phyloP scores from a whole-genome alignment of 148 eudicot species.

The Spergularia bocconei region DNA sequence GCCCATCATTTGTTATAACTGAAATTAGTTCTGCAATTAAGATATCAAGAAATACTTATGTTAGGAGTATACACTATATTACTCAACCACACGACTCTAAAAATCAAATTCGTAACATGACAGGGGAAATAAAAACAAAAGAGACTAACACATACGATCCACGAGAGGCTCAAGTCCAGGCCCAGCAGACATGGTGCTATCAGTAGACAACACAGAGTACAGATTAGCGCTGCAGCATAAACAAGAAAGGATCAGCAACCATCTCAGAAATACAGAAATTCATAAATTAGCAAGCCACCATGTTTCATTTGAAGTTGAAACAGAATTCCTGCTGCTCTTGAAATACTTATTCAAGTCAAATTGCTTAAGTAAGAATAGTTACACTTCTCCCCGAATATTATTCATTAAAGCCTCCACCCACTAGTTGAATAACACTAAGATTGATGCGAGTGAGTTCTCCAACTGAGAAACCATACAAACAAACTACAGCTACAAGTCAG shows the following conservation, averaged over 20 bases:
- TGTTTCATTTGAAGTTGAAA: no score
- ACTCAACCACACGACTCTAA: not conserved
- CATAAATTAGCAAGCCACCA: no score
- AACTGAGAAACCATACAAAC: no score
- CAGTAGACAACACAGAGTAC: slow-evolving; percentile 17
- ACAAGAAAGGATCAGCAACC: slow-evolving; percentile 10
- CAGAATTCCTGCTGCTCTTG: no score
- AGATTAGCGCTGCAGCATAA: slow-evolving; percentile 10
- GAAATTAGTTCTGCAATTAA: slow-evolving; percentile 68
- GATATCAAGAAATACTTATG: not conserved
- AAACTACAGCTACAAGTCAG: no score
- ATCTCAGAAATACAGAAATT: not conserved
- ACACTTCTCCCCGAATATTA: no score
- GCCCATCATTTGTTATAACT: slow-evolving; percentile 89
- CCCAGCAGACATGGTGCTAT: slow-evolving; percentile 55
- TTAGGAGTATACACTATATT: not conserved
- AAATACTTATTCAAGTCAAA: no score
- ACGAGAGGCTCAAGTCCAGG: slow-evolving; percentile 79
- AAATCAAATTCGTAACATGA: not conserved
- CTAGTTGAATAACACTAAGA: no score
- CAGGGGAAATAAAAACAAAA: not conserved
- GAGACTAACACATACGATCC: slow-evolving; percentile 57
- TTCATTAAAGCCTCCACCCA: no score
- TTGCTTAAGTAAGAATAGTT: no score
- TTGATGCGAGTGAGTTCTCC: no score